These are phyloP conservation scores for Torulaspora delbrueckii DNA, from an alignment of 805 yeast genomes.

Conservation along the genomic window DNA sequence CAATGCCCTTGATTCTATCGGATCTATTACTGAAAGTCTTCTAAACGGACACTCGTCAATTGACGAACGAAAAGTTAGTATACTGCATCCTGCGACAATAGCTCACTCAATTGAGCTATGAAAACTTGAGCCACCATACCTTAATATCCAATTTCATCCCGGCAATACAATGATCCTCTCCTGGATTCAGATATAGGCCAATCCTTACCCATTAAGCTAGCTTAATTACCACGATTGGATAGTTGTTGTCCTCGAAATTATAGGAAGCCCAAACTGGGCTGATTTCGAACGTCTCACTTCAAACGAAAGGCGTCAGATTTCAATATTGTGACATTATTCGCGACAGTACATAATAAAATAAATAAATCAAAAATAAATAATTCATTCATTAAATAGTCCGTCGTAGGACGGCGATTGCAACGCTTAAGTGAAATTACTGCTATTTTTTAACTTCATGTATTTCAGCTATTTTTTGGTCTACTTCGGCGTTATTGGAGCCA, in stretches of 20 bases:
- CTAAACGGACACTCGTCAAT: slow-evolving; percentile 30
- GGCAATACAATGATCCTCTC: slow-evolving; percentile 4
- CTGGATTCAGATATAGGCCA: slow-evolving; percentile 1
- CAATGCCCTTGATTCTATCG: slow-evolving; percentile 96
- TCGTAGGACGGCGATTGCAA: neutral
- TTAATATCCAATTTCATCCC: slow-evolving; percentile 31
- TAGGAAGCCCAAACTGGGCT: neutral
- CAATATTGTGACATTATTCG: neutral
- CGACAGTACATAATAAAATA: neutral
- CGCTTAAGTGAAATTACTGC: no score
- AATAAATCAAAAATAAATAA: neutral
- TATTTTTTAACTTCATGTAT: neutral
- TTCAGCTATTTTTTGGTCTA: neutral
- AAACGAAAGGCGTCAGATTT: neutral
- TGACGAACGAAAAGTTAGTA: slow-evolving; percentile 4
- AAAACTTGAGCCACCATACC: slow-evolving; percentile 18
- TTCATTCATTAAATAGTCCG: neutral
- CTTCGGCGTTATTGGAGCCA: neutral
- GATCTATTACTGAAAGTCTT: slow-evolving; percentile 86
- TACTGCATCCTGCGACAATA: neutral
- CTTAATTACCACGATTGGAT: slow-evolving; percentile 6
- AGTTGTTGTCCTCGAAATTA: slow-evolving; percentile 12
- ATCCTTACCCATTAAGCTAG: neutral
- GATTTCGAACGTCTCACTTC: neutral
- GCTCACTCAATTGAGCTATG: neutral